Evolutionary conservation across 2,329 filamentous ascomycete genomes (phyloP).

Genomic region (Penicillium sp.): DNA sequence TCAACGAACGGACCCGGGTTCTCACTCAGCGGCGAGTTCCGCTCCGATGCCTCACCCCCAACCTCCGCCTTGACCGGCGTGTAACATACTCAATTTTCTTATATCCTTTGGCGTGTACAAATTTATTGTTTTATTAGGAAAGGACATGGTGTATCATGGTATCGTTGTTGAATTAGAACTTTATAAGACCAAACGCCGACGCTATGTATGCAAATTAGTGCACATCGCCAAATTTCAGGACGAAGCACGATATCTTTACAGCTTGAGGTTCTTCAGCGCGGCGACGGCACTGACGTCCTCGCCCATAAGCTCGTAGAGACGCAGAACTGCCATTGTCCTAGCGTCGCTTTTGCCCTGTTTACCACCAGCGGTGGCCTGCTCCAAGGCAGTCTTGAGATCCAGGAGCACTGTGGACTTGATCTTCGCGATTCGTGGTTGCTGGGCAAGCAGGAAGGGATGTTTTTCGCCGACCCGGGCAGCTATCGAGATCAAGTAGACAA

Average conservation of each 20-base stretch:
- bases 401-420: conserved; percentile 62
- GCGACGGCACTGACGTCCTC: conserved; percentile 59
- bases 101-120: conserved; percentile 36
- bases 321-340: conserved; percentile 55
- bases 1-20: conserved; percentile 84
- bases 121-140: conserved; percentile 43
- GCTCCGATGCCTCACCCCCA: conserved; percentile 57
- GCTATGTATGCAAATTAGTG: conserved; percentile 37
- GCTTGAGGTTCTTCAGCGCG: conserved; percentile 49
- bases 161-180: conserved; percentile 31
- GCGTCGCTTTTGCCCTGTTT: conserved; percentile 35
- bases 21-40: conserved; percentile 78
- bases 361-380: conserved; percentile 50
- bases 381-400: conserved; percentile 62
- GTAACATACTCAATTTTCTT: conserved; percentile 50
- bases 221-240: not conserved
- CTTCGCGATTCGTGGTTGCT: conserved; percentile 55
- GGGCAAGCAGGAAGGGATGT: conserved; percentile 63
- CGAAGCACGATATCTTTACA: conserved; percentile 22
- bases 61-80: conserved; percentile 46
- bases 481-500: conserved; percentile 54
- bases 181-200: conserved; percentile 42
- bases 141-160: conserved; percentile 43
- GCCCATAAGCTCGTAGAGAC: conserved; percentile 60
- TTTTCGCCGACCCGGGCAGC: conserved; percentile 51